Evolutionary conservation across 1,284 basidiomycete genomes (phyloP).

Genomic region (Cryptococcus sp.): DNA sequence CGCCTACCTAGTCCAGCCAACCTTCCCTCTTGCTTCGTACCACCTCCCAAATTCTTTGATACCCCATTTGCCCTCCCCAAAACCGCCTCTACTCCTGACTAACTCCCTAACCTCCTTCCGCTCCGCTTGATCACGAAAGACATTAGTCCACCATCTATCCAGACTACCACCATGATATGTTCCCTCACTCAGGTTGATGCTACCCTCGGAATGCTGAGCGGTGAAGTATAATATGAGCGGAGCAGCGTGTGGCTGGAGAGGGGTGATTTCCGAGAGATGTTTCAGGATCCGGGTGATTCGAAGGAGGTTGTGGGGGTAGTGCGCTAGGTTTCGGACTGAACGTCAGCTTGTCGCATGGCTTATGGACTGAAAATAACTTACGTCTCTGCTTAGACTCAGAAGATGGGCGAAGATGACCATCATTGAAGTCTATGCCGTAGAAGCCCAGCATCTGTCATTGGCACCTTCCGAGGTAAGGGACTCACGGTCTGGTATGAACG

Average conservation of each 20-base stretch:
- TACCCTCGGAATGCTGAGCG: constrained; percentile 61
- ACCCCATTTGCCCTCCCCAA: constrained; percentile 13
- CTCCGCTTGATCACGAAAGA: constrained; percentile 60
- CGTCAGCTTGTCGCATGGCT: not conserved
- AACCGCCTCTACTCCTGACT: constrained; percentile 55
- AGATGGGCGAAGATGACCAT: constrained; percentile 13
- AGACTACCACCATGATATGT: constrained; percentile 56
- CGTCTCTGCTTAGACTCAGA: constrained; percentile 15
- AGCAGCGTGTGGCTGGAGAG: constrained; percentile 53
- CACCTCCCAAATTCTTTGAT: constrained; percentile 67
- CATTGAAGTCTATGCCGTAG: constrained; percentile 31
- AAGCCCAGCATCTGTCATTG: constrained; percentile 27
- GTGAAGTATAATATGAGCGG: constrained; percentile 65
- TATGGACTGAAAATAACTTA: constrained; percentile 9
- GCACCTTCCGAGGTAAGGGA: not conserved
- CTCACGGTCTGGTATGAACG: constrained; percentile 55
- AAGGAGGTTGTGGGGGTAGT: constrained; percentile 66
- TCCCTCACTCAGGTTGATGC: constrained; percentile 52
- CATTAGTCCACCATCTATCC: constrained; percentile 73
- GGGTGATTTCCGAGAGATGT: constrained; percentile 60
- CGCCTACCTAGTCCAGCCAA: constrained; percentile 1
- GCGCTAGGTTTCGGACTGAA: constrained; percentile 55
- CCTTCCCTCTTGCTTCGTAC: constrained; percentile 59
- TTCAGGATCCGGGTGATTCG: constrained; percentile 73
- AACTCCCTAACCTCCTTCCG: constrained; percentile 55